phyloP scores from a whole-genome alignment of 805 yeast genomes.

The Zygoascus ofunaensis region DNA sequence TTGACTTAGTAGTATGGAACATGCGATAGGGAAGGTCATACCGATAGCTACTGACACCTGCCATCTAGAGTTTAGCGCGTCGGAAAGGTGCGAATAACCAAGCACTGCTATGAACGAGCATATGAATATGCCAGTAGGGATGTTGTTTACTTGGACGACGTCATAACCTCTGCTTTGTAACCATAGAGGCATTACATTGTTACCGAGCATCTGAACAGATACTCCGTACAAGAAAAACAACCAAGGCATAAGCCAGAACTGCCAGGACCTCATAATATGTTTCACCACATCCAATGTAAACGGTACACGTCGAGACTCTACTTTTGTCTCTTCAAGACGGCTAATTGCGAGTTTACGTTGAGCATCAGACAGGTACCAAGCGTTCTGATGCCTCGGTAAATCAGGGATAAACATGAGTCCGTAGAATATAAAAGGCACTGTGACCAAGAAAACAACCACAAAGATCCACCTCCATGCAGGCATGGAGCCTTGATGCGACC shows the following conservation, averaged over 20 bases:
- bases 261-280: conserved; percentile 7
- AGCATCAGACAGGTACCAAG: conserved; percentile 12
- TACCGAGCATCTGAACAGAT: conserved; percentile 14
- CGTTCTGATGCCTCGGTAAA: conserved; percentile 9
- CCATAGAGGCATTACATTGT: conserved; percentile 15
- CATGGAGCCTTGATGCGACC: conserved; percentile 33
- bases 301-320: not conserved
- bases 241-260: conserved; percentile 13
- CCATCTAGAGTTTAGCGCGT: conserved; percentile 10
- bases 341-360: conserved; percentile 9
- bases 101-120: conserved; percentile 8
- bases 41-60: conserved; percentile 13
- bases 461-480: conserved; percentile 62
- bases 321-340: not conserved
- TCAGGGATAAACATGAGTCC: conserved; percentile 13
- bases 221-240: conserved; percentile 14
- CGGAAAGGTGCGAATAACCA: conserved; percentile 10
- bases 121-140: conserved; percentile 13
- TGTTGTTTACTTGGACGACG: conserved; percentile 9
- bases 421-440: conserved; percentile 8
- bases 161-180: conserved; percentile 12
- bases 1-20: conserved; percentile 9
- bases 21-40: conserved; percentile 12
- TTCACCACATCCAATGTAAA: not conserved
- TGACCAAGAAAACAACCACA: conserved; percentile 28